These are phyloP conservation scores for Murraya koenigii DNA, from an alignment of 345 rosid genomes.

Conservation along the genomic window DNA sequence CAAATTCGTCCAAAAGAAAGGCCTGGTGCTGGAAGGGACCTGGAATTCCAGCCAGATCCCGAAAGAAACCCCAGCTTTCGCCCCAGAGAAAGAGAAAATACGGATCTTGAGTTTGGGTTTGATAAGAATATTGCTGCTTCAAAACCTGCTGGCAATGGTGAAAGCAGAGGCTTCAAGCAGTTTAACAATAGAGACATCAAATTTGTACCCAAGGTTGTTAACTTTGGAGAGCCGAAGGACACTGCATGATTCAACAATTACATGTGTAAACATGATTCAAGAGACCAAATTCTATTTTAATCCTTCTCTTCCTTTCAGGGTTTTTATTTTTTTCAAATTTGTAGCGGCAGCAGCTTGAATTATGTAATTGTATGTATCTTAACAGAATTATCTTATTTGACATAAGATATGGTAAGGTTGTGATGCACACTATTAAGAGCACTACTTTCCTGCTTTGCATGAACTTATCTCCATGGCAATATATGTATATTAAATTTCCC, in stretches of 20 bases:
- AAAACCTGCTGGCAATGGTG: slow-evolving; percentile 23
- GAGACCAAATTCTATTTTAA: not conserved
- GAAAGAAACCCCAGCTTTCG: slow-evolving; percentile 13
- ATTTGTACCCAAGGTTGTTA: slow-evolving; percentile 13
- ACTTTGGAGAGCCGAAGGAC: slow-evolving; percentile 11
- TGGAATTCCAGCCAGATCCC: slow-evolving; percentile 11
- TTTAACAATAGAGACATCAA: slow-evolving; percentile 16
- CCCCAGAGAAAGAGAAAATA: slow-evolving; percentile 23
- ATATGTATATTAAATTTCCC: not conserved
- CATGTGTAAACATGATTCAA: not conserved
- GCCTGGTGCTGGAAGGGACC: slow-evolving; percentile 27
- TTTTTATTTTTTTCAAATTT: not conserved
- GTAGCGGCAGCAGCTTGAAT: not conserved
- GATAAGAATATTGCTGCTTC: slow-evolving; percentile 30
- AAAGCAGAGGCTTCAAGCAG: slow-evolving; percentile 24
- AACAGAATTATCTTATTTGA: not conserved
- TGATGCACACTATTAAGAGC: not conserved
- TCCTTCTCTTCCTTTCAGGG: not conserved
- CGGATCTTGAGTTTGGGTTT: slow-evolving; percentile 42
- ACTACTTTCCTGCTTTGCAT: not conserved
- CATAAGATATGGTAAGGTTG: not conserved
- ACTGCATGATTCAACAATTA: slow-evolving; percentile 4
- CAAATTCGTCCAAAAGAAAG: slow-evolving; percentile 16
- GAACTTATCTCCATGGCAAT: not conserved
- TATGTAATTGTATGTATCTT: not conserved